phyloP scores from a whole-genome alignment of 441 rosid species.

The Gossypium davidsonii region DNA sequence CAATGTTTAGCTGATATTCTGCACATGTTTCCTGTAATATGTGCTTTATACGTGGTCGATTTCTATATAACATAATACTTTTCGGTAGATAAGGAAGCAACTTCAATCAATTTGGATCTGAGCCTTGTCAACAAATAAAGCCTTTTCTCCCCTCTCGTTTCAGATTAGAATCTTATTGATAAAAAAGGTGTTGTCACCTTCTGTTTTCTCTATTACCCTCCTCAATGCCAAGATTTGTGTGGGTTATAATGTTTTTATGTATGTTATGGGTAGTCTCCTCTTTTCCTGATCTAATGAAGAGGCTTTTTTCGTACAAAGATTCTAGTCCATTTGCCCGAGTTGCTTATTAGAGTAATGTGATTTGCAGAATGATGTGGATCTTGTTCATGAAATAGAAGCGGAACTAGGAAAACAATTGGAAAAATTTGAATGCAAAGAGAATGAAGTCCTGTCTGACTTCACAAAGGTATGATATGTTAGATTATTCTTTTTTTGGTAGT shows the following conservation, averaged over 20 bases:
- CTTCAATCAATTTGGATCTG: background rate
- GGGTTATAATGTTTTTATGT: background rate
- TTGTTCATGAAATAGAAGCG: conserved; percentile 72
- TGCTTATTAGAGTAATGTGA: conserved; percentile 16
- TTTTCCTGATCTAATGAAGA: background rate
- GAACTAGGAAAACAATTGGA: conserved; percentile 61
- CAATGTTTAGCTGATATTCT: background rate
- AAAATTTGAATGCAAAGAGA: conserved; percentile 56
- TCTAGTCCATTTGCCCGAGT: conserved; percentile 8
- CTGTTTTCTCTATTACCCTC: background rate
- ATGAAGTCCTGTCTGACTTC: conserved; percentile 65
- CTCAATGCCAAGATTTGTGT: background rate
- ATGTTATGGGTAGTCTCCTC: background rate
- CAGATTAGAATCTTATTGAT: background rate
- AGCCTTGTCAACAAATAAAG: background rate
- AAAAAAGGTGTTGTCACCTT: background rate
- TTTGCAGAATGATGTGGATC: conserved; percentile 67
- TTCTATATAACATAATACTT: background rate
- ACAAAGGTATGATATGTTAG: conserved; percentile 44
- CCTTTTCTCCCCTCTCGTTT: background rate
- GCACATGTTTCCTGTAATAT: background rate
- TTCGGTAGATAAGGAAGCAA: background rate
- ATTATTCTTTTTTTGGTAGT: background rate
- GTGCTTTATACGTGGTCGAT: background rate
- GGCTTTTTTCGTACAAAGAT: background rate